Evolutionary conservation across 306 rosid species (phyloP).

Genomic region (Glycine soja): DNA sequence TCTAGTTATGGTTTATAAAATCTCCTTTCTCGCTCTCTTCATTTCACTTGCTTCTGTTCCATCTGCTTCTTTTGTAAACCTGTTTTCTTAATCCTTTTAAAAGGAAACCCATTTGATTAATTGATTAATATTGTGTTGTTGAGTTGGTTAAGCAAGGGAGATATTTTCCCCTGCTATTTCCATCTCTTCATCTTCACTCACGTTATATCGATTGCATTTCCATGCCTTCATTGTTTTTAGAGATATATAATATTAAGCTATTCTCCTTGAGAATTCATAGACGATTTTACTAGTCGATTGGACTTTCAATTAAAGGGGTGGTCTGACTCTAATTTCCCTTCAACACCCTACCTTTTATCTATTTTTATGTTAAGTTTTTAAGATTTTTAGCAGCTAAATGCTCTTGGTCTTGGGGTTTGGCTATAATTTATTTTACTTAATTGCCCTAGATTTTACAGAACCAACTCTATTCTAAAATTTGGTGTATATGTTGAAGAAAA

Average conservation of each 20-base stretch:
- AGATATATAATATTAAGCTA: not conserved
- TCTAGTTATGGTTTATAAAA: conserved; percentile 51
- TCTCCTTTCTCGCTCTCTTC: not conserved
- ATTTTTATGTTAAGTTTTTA: too few relatives aligned
- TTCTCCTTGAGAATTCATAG: not conserved
- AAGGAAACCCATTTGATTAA: not conserved
- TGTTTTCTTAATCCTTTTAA: too few relatives aligned
- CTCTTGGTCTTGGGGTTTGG: too few relatives aligned
- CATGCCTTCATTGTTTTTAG: not conserved
- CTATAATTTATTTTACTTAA: too few relatives aligned
- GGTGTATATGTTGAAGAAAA: too few relatives aligned
- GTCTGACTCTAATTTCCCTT: too few relatives aligned
- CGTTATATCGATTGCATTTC: conserved; percentile 5
- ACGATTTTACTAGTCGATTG: too few relatives aligned
- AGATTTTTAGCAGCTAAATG: too few relatives aligned
- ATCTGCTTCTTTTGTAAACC: not conserved
- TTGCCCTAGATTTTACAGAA: too few relatives aligned
- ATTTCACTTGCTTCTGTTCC: not conserved
- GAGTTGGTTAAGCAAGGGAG: not conserved
- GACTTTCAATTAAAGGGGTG: too few relatives aligned
- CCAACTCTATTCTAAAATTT: too few relatives aligned
- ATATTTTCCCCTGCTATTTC: not conserved
- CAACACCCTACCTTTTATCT: too few relatives aligned
- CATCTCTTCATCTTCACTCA: not conserved
- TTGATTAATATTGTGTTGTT: not conserved